Evolutionary conservation across 106 monocot genomes (phyloP), one percentile per base, ranked within the genome.

Genomic region (Vanilla planifolia): DNA sequence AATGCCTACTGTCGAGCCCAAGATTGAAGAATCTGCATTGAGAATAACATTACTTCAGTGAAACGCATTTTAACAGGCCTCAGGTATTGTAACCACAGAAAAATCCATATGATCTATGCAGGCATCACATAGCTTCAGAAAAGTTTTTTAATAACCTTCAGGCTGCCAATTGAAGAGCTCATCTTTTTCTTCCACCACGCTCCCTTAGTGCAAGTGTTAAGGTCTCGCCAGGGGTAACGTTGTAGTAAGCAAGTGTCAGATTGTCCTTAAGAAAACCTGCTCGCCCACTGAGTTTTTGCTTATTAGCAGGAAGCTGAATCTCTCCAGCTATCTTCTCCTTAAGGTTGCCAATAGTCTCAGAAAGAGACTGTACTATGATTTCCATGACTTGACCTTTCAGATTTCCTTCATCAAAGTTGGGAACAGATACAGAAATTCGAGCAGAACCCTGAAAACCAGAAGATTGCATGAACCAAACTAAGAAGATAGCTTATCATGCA

Each of bases 301-400:
- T 98, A 52, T 98, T 98, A 55, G 96, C 78, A 51, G 96, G 87
- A 69, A 98, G 84, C 74, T 98, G 96, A 55, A 91, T 58, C 60
- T 98, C 91, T 44, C 81, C 96, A 40, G 96, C 86, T 70, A 98
- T 98, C 77, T 98, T 91, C 77, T 98, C 96, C 66, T 98, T 98
- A 22, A 98, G 76, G 66, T 81, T 98, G 37, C 87, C 79, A 50
- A 98, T 51, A 45, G 87, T 85, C 65, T 98, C 96, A 47, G 90
- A 81, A 5, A 98, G 65, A 8, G 96, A 87, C 48, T 77, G 96
- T 57, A 98, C 67, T 1, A 61, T 67, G 43, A 98, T 91, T 71
- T 98, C 84, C 79, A 98, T 58, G 33, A 71, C 33, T 62, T 91
- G 96, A 2, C 96, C 96, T 63, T 88, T 87, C 68, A 98, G 67